Conservation (phyloP, 2,329 filamentous ascomycete genomes). For the Talaromyces sp. region DNA sequence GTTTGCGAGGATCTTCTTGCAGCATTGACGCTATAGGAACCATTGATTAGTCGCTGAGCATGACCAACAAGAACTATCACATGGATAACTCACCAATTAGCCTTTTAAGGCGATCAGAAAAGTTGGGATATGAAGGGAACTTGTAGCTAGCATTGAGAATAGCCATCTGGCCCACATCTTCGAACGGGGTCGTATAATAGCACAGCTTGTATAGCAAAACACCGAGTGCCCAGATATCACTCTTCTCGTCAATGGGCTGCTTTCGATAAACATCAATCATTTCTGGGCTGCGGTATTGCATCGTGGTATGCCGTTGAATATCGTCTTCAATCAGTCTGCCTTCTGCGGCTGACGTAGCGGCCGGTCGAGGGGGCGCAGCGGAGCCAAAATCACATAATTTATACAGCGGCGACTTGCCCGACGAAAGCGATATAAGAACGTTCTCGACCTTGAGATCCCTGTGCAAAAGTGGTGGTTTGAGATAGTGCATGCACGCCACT, state of each 20-base stretch:
- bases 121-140: constrained; percentile 82
- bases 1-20: constrained; percentile 71
- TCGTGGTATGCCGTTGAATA: constrained; percentile 91
- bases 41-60: neutral
- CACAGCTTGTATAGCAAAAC: constrained; percentile 96
- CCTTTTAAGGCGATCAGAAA: constrained; percentile 85
- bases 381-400: constrained; percentile 99
- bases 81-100: constrained; percentile 67
- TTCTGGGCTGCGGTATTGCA: constrained; percentile 96
- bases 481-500: constrained; percentile 98
- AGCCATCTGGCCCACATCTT: constrained; percentile 94
- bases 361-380: constrained; percentile 76
- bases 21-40: constrained; percentile 73
- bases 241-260: constrained; percentile 96
- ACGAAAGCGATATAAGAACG: constrained; percentile 74
- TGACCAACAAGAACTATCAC: neutral
- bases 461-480: constrained; percentile 88
- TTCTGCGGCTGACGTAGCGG: constrained; percentile 81
- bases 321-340: constrained; percentile 94
- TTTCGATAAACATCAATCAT: constrained; percentile 99
- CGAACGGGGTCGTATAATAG: constrained; percentile 98
- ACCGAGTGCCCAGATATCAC: constrained; percentile 95
- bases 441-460: constrained; percentile 98
- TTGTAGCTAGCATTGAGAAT: constrained; percentile 95
- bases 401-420: constrained; percentile 68